These are phyloP conservation scores for Yamadazyma siamensis DNA, from an alignment of 1,139 yeast genomes.

Conservation along the genomic window DNA sequence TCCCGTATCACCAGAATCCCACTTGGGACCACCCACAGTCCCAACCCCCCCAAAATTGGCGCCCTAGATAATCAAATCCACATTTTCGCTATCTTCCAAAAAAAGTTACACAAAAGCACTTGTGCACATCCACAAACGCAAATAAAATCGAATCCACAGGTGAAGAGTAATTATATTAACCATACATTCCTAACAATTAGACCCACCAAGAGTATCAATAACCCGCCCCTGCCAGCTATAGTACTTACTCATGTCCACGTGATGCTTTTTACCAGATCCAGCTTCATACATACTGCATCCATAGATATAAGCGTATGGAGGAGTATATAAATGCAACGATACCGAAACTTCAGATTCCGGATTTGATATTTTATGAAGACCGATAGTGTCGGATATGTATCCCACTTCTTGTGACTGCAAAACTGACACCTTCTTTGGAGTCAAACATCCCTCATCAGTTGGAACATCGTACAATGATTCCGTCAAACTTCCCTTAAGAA, in stretches of 20 bases:
- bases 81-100: too few species aligned
- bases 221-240: slow-evolving; percentile 60
- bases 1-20: too few species aligned
- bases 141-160: too few species aligned
- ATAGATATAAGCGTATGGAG: slow-evolving; percentile 69
- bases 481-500: slow-evolving; percentile 55
- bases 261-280: slow-evolving; percentile 48
- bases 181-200: slow-evolving; percentile 22
- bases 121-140: too few species aligned
- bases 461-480: slow-evolving; percentile 64
- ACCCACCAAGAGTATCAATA: slow-evolving; percentile 26
- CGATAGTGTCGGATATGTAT: slow-evolving; percentile 65
- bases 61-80: too few species aligned
- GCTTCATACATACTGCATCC: slow-evolving; percentile 66
- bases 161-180: background rate
- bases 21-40: too few species aligned
- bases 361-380: slow-evolving; percentile 64
- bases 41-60: too few species aligned
- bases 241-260: slow-evolving; percentile 59
- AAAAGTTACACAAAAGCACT: too few species aligned
- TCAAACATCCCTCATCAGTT: slow-evolving; percentile 22
- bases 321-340: slow-evolving; percentile 71
- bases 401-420: slow-evolving; percentile 51
- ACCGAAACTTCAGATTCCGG: slow-evolving; percentile 52
- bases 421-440: slow-evolving; percentile 29